Evolutionary conservation across 2,329 filamentous ascomycete species (phyloP), one percentile per base, ranked within the genome.

Genomic region (Ceratocystis albifundus): DNA sequence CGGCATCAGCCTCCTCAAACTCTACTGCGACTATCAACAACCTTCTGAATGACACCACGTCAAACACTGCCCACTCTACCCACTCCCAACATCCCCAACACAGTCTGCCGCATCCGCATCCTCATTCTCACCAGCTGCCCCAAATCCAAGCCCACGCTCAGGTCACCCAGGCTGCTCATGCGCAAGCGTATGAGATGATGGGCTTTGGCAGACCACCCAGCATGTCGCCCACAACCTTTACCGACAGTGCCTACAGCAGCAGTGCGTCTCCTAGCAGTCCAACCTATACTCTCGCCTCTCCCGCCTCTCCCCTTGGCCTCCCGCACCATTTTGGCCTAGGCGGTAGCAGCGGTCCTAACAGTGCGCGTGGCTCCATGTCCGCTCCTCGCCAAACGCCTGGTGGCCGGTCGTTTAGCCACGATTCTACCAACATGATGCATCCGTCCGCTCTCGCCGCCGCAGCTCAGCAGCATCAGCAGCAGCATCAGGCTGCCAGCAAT

Each of bases 221-320:
- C 57, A 65, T 67, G 55, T 67, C 66, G 20, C 66, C 66, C 8
- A 62, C 66, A 7, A 65, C 59, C 46, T 67, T 65, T 46, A 67
- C 62, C 25, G 66, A 65, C 8, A 59, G 57, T 28, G 53, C 63
- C n/a, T 67, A 65, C 17, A 65, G 57, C 63, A 62, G 62, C 22
- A 53, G 62, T 12, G 62, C 55, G 7, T 65, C 66, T 20, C 66
- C 66, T 20, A 65, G 62, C 44, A 65, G 62, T 25, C 66, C 66
- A 6, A 65, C 66, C 8, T 67, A 67, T 57, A 67, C 66, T 12
- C 63, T 67, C 1, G 63, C 66, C 0, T 67, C 66, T 1, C 66
- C 66, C 15, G 62, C 62, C 1, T 67, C 66, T 2, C 66, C 66
- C 5, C 28, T 67, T 44, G 66, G 66, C 63, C 61, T 67, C 32